These are phyloP conservation scores for Aschersonia sp. DNA, from an alignment of 2,329 filamentous ascomycete genomes.

Conservation along the genomic window DNA sequence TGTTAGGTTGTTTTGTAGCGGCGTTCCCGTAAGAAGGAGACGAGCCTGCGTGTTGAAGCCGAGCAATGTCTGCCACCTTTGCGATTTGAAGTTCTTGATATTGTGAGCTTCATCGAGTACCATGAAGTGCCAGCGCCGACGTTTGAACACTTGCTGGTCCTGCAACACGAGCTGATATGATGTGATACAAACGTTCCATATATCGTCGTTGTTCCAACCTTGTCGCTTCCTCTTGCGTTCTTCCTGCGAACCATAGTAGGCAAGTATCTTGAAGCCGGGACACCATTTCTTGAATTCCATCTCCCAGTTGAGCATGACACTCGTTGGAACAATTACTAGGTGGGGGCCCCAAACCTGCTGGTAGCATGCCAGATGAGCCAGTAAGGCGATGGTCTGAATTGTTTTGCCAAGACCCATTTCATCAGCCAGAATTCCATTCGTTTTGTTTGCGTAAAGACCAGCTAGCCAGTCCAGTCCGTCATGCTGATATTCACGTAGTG, in stretches of 20 bases:
- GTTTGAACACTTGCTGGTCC: constrained; percentile 86
- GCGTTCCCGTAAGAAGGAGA: constrained; percentile 82
- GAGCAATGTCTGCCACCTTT: constrained; percentile 88
- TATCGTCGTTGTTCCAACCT: constrained; percentile 85
- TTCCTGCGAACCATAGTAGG: constrained; percentile 89
- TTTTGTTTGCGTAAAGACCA: constrained; percentile 78
- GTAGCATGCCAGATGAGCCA: constrained; percentile 82
- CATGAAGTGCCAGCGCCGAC: constrained; percentile 92
- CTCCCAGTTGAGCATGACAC: constrained; percentile 98
- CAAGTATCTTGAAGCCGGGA: constrained; percentile 93
- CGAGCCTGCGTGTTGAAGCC: constrained; percentile 85
- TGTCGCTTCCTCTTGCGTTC: constrained; percentile 82
- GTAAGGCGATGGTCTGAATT: constrained; percentile 88
- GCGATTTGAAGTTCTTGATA: constrained; percentile 98
- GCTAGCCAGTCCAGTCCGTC: constrained; percentile 96
- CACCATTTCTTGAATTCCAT: constrained; percentile 99
- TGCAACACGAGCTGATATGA: constrained; percentile 94
- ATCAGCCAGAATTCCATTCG: constrained; percentile 92
- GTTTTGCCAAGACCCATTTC: constrained; percentile 99
- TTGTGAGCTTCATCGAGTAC: constrained; percentile 97
- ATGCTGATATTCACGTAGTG: constrained; percentile 88
- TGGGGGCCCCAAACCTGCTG: constrained; percentile 93
- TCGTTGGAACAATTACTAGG: constrained; percentile 90
- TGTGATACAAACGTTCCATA: constrained; percentile 96
- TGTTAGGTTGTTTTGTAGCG: constrained; percentile 90